A percentile compares a stretch with the other conserved stretches of the same genome.
These are phyloP conservation scores for Globisporangium lucens DNA, from an alignment of 352 stramenopile species.

Conservation along the genomic window DNA sequence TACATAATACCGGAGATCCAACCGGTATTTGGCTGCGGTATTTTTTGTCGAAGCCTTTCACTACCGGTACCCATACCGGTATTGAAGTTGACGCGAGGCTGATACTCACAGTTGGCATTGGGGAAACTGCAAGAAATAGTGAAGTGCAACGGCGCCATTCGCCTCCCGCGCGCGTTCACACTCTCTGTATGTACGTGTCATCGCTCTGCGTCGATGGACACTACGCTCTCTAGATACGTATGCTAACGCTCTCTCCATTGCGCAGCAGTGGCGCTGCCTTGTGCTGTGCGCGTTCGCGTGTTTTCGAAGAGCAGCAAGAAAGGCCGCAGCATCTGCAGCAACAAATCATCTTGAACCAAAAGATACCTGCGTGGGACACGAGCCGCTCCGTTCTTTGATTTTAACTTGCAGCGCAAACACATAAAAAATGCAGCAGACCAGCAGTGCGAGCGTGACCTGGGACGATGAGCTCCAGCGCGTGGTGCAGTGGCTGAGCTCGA, in stretches of 20 bases:
- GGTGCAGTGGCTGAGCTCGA: constrained; percentile 29
- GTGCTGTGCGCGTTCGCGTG: not conserved
- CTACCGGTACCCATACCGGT: not conserved
- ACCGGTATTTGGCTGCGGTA: not conserved
- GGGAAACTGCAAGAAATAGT: constrained; percentile 6
- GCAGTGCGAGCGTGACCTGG: constrained; percentile 23
- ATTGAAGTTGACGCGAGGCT: not conserved
- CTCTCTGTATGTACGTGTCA: not conserved
- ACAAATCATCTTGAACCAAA: constrained; percentile 1
- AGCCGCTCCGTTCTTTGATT: not conserved
- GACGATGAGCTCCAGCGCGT: constrained; percentile 42
- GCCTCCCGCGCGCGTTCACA: not conserved
- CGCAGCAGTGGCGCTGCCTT: not conserved
- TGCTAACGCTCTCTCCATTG: not conserved
- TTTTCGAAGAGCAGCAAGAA: not conserved
- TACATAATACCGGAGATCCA: not conserved
- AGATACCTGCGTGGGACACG: not conserved
- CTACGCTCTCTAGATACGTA: not conserved
- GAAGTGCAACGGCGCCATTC: not conserved
- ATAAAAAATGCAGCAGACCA: constrained; percentile 1
- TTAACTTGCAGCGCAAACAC: not conserved
- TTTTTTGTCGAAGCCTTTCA: not conserved
- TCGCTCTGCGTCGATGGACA: not conserved
- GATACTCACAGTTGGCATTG: not conserved
- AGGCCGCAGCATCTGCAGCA: not conserved